phyloP scores from a whole-genome alignment of 768 basidiomycete species.

The Harrya chromipes region DNA sequence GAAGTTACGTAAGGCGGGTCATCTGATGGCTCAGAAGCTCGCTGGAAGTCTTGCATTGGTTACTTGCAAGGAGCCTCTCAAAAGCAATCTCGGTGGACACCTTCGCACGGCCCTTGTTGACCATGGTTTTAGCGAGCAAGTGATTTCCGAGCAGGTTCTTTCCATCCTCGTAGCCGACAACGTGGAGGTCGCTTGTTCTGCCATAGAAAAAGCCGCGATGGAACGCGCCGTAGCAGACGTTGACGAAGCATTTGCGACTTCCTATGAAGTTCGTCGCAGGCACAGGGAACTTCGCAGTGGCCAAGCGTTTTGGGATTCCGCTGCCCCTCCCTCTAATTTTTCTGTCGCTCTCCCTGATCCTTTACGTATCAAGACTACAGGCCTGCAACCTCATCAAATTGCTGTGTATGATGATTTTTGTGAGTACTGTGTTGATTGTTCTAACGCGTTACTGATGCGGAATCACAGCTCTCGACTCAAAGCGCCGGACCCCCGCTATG shows the following conservation, averaged over 20 bases:
- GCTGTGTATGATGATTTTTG: conserved; percentile 97
- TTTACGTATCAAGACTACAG: conserved; percentile 77
- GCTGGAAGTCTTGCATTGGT: conserved; percentile 95
- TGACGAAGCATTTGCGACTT: conserved; percentile 80
- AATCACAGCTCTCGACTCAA: conserved; percentile 49
- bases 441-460: conserved; percentile 12
- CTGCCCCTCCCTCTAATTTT: conserved; percentile 67
- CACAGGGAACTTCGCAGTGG: conserved; percentile 79
- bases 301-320: conserved; percentile 88
- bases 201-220: conserved; percentile 97
- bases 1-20: conserved; percentile 87
- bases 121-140: conserved; percentile 86
- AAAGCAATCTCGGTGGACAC: conserved; percentile 87
- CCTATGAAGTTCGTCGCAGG: conserved; percentile 80
- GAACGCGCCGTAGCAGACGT: conserved; percentile 91
- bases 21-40: conserved; percentile 95
- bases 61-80: conserved; percentile 96
- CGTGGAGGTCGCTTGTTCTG: conserved; percentile 86
- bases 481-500: conserved; percentile 44
- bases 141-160: conserved; percentile 79
- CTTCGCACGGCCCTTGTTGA: conserved; percentile 80
- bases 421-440: conserved; percentile 25
- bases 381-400: conserved; percentile 77
- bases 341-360: conserved; percentile 79
- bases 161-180: conserved; percentile 86